Base-by-base conservation (phyloP, 495 filamentous ascomycete genomes). In the Aspergillus ostianus region DNA sequence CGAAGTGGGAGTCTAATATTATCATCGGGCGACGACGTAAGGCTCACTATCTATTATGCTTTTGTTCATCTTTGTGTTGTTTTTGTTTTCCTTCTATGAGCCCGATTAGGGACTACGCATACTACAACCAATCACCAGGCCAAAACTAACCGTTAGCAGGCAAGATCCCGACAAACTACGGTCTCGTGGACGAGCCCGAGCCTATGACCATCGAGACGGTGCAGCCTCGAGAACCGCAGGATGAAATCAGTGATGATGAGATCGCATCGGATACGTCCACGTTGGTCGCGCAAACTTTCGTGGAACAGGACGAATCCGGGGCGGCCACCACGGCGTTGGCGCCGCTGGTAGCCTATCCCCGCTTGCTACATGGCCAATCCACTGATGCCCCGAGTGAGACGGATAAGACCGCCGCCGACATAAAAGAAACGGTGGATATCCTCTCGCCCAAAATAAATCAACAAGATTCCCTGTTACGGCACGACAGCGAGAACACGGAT, bases 1-100 rank as follows among this genome's bases (percentile, higher is more conserved):
- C 71, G n/a, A 70, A 75, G 47, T 74, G 73, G 73, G 73, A 74
- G 61, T 67, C 64, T 47, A 69, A 73, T 47, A 62, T 61, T 20
- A 64, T 60, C 18, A 64, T 57, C 51, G 70, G 64, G 50, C 74
- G 72, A 59, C 71, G 65, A 69, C 78, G 80, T 83, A 54, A 73
- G 77, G 70, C 3, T 47, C 46, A 9, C 17, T 50, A 32, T n/a
- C 17, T 20, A 13, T 55, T 41, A 8, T 36, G 9, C 23, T 47
- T 30, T 29, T 48, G 6, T 18, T n/a, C 12, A 5, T 15, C 54
- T 60, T 41, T 19, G 9, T 26, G 2, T 2, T 26, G 23, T 26
- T 26, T 26, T 26, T 26, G 23, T 26, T 26, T 26, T 26, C 4
- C 56, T 20, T 45, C 47, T 64, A 47, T 62, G 9, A 27, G 13